These are phyloP conservation scores for Pseudomonodictys pantanalensis DNA, from an alignment of 495 filamentous ascomycete species.

Conservation along the genomic window DNA sequence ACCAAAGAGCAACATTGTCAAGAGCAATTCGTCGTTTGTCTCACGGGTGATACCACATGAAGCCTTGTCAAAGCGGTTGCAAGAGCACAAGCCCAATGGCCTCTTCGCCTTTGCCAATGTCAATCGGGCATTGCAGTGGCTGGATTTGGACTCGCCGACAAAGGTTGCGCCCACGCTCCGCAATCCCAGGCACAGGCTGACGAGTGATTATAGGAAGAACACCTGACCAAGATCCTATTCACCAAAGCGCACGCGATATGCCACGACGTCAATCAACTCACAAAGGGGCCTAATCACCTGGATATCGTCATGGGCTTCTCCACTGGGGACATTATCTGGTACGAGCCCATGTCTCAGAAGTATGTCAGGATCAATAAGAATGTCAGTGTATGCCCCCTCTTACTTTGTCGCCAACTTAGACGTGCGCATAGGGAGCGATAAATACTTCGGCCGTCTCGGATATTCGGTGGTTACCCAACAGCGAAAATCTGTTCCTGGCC, in stretches of 20 bases:
- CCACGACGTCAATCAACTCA: conserved; percentile 85
- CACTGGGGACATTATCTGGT: conserved; percentile 96
- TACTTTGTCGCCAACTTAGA: neutral
- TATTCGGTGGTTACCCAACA: conserved; percentile 89
- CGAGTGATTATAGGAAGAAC: conserved; percentile 58
- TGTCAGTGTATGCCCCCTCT: conserved; percentile 41
- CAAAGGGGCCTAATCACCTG: conserved; percentile 73
- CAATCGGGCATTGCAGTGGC: conserved; percentile 87
- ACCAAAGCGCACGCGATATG: conserved; percentile 94
- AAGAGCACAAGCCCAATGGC: conserved; percentile 74
- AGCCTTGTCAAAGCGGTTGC: conserved; percentile 67
- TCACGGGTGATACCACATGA: conserved; percentile 94
- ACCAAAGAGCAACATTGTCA: conserved; percentile 95
- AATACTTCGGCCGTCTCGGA: conserved; percentile 79
- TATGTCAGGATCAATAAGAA: conserved; percentile 97
- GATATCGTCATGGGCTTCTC: conserved; percentile 95
- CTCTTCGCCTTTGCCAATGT: conserved; percentile 91
- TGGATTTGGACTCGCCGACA: conserved; percentile 60
- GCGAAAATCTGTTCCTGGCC: conserved; percentile 90
- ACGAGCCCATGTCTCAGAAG: conserved; percentile 93
- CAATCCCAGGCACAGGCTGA: neutral
- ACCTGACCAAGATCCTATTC: conserved; percentile 91
- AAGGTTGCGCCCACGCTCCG: conserved; percentile 46
- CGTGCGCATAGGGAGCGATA: conserved; percentile 65
- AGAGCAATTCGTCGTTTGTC: conserved; percentile 96